Conservation (phyloP, 805 yeast species). For the Teunomyces panamensis region DNA sequence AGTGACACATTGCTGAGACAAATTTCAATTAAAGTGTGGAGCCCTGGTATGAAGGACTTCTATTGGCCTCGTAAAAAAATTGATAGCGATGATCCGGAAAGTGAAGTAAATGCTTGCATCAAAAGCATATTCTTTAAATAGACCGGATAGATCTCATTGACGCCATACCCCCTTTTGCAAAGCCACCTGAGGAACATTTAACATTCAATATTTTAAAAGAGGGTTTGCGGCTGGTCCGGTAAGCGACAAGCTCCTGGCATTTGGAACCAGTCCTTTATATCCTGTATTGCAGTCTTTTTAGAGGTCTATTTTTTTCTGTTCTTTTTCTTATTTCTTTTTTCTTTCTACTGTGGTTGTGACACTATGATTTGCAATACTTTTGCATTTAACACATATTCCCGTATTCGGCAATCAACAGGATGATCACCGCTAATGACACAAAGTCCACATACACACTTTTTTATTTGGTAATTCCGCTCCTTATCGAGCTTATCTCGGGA, state of each 20-base stretch:
- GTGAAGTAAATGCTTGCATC: neutral
- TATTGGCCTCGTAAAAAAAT: neutral
- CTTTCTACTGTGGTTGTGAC: no score
- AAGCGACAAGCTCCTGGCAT: no score
- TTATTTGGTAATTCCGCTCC: neutral
- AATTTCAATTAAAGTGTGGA: neutral
- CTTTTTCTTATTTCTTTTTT: no score
- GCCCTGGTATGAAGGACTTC: neutral
- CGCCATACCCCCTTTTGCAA: neutral
- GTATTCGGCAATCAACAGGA: neutral
- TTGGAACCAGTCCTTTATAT: no score
- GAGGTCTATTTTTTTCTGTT: no score
- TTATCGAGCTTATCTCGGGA: neutral
- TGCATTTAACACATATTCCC: neutral
- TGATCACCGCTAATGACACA: no score
- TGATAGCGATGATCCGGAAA: neutral
- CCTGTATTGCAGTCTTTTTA: no score
- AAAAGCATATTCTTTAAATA: neutral
- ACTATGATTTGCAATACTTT: no score
- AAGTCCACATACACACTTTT: neutral
- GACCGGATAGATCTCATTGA: neutral
- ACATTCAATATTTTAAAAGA: no score
- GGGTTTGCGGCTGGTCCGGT: no score
- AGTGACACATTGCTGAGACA: neutral
- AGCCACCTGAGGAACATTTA: neutral